Percentiles rank a stretch among this genome's conserved stretches.
These are phyloP conservation scores for Cladosporium sp. DNA, from an alignment of 2,329 filamentous ascomycete genomes.

Conservation along the genomic window DNA sequence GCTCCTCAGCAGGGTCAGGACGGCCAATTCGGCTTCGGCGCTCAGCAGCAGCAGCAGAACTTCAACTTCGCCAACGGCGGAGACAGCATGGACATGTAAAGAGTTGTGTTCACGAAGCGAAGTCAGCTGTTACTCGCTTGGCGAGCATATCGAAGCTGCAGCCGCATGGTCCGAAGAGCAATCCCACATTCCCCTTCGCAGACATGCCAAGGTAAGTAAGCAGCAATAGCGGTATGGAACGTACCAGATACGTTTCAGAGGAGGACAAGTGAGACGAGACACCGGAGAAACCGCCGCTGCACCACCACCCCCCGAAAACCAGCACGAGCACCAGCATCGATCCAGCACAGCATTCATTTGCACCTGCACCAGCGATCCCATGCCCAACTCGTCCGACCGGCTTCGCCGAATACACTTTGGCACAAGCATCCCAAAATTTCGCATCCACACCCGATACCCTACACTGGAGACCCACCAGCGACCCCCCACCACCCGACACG, in stretches of 20 bases:
- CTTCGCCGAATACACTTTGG: conserved; percentile 4
- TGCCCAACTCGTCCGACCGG: conserved; percentile 14
- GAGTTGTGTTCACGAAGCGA: not conserved
- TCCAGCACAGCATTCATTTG: conserved; percentile 6
- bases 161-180: conserved; percentile 3
- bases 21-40: conserved; percentile 73
- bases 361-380: conserved; percentile 11
- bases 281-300: conserved; percentile 1
- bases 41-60: conserved; percentile 65
- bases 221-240: not conserved
- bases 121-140: not conserved
- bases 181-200: not conserved
- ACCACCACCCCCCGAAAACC: not conserved
- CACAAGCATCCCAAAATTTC: conserved; percentile 8
- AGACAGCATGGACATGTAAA: conserved; percentile 62
- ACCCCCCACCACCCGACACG: not conserved
- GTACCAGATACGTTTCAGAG: not conserved
- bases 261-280: not conserved
- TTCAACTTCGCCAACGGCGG: conserved; percentile 88
- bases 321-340: conserved; percentile 12
- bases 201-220: conserved; percentile 8
- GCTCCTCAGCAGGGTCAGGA: conserved; percentile 65
- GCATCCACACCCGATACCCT: conserved; percentile 2
- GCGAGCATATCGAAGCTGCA: not conserved
- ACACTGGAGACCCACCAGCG: not conserved